Evolutionary conservation across 768 basidiomycete species (phyloP).

Genomic region (Coprinopsis marcescibilis): DNA sequence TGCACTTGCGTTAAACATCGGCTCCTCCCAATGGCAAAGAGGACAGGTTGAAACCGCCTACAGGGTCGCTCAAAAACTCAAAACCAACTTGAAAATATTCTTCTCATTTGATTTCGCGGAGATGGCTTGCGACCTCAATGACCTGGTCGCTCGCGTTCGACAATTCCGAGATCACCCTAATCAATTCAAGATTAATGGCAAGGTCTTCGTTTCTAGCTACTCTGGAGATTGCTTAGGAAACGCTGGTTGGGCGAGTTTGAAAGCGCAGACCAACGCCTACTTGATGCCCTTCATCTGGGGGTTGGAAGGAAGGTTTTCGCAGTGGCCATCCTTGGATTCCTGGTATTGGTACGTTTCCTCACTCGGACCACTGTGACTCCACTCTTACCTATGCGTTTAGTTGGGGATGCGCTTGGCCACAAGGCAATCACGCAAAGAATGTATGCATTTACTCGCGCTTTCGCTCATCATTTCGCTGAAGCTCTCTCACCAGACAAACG

Average conservation of each 20-base stretch:
- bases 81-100: conserved; percentile 46
- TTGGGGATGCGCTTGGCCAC: conserved; percentile 65
- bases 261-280: conserved; percentile 42
- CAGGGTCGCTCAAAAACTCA: conserved; percentile 38
- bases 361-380: too few relatives aligned
- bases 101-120: conserved; percentile 52
- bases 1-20: conserved; percentile 61
- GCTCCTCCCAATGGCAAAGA: conserved; percentile 47
- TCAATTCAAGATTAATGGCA: conserved; percentile 50
- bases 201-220: conserved; percentile 57
- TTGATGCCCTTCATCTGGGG: conserved; percentile 55
- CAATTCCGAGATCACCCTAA: conserved; percentile 43
- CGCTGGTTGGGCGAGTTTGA: conserved; percentile 38
- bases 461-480: conserved; percentile 7
- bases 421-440: conserved; percentile 37
- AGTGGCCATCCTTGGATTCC: conserved; percentile 44
- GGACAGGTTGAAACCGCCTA: conserved; percentile 44
- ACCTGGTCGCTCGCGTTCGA: conserved; percentile 38
- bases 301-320: conserved; percentile 37
- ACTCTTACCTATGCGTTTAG: too few relatives aligned
- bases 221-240: conserved; percentile 56
- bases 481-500: conserved; percentile 33
- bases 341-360: conserved; percentile 40
- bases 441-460: conserved; percentile 20
- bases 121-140: conserved; percentile 40